Percentiles rank a stretch among this genome's conserved stretches.
Conservation (phyloP, 1,284 basidiomycete genomes). For the Sanghuangporus weigelae region DNA sequence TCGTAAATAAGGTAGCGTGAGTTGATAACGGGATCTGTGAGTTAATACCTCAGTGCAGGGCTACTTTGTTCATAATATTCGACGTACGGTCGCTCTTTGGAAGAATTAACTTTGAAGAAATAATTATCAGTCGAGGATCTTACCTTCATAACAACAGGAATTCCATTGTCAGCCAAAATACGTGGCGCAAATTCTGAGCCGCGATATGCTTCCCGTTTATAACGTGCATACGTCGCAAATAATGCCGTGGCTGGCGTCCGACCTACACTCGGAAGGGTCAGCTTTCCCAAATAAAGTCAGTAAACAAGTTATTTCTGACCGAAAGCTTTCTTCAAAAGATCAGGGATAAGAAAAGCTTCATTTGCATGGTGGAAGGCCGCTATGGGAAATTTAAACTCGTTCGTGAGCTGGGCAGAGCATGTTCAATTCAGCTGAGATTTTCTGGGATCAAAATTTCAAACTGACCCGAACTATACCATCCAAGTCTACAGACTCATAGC, state of each 20-base stretch:
- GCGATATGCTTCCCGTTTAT: constrained; percentile 83
- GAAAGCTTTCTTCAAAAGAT: constrained; percentile 67
- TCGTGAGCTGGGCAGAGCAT: constrained; percentile 47
- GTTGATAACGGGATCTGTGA: constrained; percentile 58
- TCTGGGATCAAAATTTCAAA: background rate
- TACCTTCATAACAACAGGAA: constrained; percentile 78
- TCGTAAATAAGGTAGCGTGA: constrained; percentile 79
- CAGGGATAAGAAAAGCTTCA: constrained; percentile 74
- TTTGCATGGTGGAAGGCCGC: constrained; percentile 81
- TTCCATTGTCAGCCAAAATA: constrained; percentile 69
- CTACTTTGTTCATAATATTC: background rate
- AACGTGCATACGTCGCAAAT: constrained; percentile 66
- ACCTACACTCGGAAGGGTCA: constrained; percentile 27
- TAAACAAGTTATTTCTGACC: constrained; percentile 28
- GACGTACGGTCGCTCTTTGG: constrained; percentile 24
- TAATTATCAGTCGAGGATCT: background rate
- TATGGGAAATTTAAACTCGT: constrained; percentile 75
- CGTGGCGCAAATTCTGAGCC: constrained; percentile 82
- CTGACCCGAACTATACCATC: constrained; percentile 68
- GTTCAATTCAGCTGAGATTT: too few relatives aligned
- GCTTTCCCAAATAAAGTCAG: background rate
- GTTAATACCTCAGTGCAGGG: background rate
- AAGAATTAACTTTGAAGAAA: constrained; percentile 22
- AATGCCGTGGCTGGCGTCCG: constrained; percentile 65
- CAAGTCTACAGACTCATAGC: constrained; percentile 76